Evolutionary conservation across 2,329 filamentous ascomycete genomes (phyloP).

Genomic region (Colletotrichum eremochloae): DNA sequence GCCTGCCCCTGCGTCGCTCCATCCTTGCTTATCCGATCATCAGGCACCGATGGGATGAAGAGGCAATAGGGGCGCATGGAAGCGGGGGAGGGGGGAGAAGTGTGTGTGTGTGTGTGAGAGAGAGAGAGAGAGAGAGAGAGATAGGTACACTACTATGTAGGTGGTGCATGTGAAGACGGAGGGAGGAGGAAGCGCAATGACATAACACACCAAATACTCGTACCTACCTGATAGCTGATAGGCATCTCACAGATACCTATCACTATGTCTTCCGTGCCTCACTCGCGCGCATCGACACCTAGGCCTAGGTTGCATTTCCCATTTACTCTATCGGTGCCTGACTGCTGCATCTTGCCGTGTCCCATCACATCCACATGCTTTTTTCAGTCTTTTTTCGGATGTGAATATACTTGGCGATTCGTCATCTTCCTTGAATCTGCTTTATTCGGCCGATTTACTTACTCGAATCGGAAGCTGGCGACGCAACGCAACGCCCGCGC

Average conservation of each 20-base stretch:
- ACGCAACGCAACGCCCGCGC: neutral
- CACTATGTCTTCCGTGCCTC: neutral
- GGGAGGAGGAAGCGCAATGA: constrained; percentile 16
- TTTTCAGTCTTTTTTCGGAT: neutral
- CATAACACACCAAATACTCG: neutral
- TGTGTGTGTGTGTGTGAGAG: neutral
- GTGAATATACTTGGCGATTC: constrained; percentile 10
- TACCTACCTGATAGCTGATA: neutral
- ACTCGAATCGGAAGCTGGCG: constrained; percentile 19
- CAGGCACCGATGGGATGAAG: constrained; percentile 18
- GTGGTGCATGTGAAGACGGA: neutral
- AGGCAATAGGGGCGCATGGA: neutral
- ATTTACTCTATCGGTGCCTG: neutral
- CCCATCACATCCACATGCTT: constrained; percentile 22
- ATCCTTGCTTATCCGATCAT: constrained; percentile 12
- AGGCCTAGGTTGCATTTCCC: constrained; percentile 15
- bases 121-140: neutral
- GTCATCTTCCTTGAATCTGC: neutral
- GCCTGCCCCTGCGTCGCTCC: neutral
- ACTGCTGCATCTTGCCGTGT: constrained; percentile 35
- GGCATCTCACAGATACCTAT: neutral
- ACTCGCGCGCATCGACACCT: neutral
- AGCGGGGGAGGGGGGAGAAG: neutral
- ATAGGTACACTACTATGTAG: no score
- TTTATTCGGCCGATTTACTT: constrained; percentile 25